Evolutionary conservation across 2,329 filamentous ascomycete genomes (phyloP), one percentile per base, ranked within the genome.

Genomic region (Neoascochyta sp.): DNA sequence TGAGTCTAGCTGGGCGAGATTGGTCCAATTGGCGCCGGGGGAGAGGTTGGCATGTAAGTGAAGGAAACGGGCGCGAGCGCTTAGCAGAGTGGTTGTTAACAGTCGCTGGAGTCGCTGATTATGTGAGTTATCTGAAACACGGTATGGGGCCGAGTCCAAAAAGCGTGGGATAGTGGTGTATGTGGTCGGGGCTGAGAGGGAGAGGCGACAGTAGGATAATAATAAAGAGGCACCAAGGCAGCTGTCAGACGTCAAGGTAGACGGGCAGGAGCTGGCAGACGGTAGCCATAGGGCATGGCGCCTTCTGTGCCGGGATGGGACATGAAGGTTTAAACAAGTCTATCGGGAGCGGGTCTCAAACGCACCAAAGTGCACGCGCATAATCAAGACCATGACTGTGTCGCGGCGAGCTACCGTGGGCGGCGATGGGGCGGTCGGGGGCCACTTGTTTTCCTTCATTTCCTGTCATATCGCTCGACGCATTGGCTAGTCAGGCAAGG

Each of bases 1-100:
- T n/a, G n/a, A n/a, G n/a, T n/a, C n/a, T n/a, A 24, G 36, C 27
- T 9, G 39, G 32, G 14, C 38, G 43, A 48, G 52, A 60, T 57
- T 61, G 55, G 56, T 41, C 40, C 34, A 38, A 38, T 58, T 59
- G 50, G 48, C 50, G 50, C 47, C 42, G 39, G 52, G 40, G 39
- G 39, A 41, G 43, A 45, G 40, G 50, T 34, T 42, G 40, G 30
- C 25, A 32, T 38, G 41, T 41, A 12, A 46, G 43, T 29, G 40
- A 45, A 37, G n/a, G n/a, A 36, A 50, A 38, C 43, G 35, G 46
- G 52, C 40, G 52, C 47, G 42, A 45, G 57, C 56, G 57, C 56
- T 54, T 60, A 58, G 44, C 42, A 52, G 39, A 39, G 42, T n/a
- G n/a, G n/a, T n/a, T n/a, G n/a, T n/a, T n/a, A n/a, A n/a, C n/a